A percentile compares a stretch with the other conserved stretches of the same genome.
phyloP scores from a whole-genome alignment of 2,329 filamentous ascomycete genomes.

The Curvularia hawaiiensis region DNA sequence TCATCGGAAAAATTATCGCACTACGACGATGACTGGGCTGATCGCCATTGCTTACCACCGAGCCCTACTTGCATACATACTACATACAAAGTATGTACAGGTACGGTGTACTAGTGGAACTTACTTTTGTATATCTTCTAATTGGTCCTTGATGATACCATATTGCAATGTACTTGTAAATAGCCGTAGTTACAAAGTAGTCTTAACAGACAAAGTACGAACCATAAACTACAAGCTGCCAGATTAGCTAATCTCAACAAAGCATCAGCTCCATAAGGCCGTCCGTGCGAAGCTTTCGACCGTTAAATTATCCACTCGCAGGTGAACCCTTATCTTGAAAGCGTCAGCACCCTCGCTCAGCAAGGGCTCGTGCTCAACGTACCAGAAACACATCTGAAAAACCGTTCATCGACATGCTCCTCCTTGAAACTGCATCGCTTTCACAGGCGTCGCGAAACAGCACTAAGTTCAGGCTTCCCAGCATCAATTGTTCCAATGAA shows the following conservation, averaged over 20 bases:
- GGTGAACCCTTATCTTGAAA: not conserved
- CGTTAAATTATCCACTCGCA: not conserved
- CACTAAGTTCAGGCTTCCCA: not conserved
- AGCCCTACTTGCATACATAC: not conserved
- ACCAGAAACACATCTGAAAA: not conserved
- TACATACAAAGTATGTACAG: not conserved
- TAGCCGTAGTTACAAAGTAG: not conserved
- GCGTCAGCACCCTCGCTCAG: not conserved
- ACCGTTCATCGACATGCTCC: not conserved
- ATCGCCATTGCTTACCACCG: conserved; percentile 2
- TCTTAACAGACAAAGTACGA: not conserved
- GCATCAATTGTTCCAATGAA: not conserved
- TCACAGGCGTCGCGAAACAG: not conserved
- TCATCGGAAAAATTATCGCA: not conserved
- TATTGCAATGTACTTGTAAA: not conserved
- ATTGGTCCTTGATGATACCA: not conserved
- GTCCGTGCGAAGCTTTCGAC: not conserved
- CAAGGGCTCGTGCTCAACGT: conserved; percentile 1
- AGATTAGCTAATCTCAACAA: not conserved
- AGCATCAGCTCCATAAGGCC: not conserved
- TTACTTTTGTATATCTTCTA: not conserved
- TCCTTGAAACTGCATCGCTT: not conserved
- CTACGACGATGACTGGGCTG: not conserved
- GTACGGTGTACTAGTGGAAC: not conserved
- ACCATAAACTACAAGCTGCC: not conserved